Evolutionary conservation across 2,329 filamentous ascomycete species (phyloP).

Genomic region (Neofusicoccum parvum): DNA sequence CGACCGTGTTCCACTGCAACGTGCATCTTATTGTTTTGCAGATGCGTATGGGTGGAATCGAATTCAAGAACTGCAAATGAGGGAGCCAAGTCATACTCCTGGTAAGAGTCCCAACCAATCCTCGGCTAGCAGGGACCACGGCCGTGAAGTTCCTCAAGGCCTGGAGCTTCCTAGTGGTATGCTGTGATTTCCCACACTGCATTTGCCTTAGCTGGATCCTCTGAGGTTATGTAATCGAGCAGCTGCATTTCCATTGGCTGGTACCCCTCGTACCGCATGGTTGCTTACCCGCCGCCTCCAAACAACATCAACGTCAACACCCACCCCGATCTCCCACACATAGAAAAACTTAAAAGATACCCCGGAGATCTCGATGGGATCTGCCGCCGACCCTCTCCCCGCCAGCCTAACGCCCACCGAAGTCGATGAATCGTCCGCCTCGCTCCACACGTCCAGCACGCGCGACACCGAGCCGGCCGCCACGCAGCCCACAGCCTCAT

Average conservation of each 20-base stretch:
- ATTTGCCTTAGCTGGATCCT: not conserved
- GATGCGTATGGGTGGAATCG: too few species aligned
- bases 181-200: too few species aligned
- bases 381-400: not conserved
- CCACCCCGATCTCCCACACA: not conserved
- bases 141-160: too few species aligned
- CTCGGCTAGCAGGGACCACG: too few species aligned
- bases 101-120: too few species aligned
- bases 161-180: too few species aligned
- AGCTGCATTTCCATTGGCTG: not conserved
- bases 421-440: not conserved
- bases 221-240: not conserved
- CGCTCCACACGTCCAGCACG: not conserved
- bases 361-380: not conserved
- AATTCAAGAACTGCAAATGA: too few species aligned
- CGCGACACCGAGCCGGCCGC: not conserved
- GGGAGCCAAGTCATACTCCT: too few species aligned
- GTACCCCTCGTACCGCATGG: not conserved
- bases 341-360: not conserved
- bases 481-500: not conserved
- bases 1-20: too few species aligned
- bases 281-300: not conserved
- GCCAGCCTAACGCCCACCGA: conserved; percentile 1
- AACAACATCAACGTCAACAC: not conserved
- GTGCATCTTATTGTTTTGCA: too few species aligned